Percentiles rank a stretch among this genome's conserved stretches.
Evolutionary conservation across 768 basidiomycete species (phyloP).

Genomic region (Lactarius psammicola): DNA sequence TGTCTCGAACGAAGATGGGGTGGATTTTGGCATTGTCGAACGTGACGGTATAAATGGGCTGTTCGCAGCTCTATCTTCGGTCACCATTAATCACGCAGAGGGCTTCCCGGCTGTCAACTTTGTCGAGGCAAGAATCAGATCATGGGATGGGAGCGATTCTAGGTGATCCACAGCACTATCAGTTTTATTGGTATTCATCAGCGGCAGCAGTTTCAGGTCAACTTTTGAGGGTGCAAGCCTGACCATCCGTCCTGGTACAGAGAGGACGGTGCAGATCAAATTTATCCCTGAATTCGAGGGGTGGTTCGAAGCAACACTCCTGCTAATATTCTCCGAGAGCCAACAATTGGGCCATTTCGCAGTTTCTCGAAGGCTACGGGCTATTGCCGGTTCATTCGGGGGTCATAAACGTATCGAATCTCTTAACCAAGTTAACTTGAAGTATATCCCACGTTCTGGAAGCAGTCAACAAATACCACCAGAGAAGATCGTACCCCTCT

Average conservation of each 20-base stretch:
- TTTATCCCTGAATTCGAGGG: constrained; percentile 20
- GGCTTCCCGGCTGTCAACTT: constrained; percentile 21
- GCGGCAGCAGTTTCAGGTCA: constrained; percentile 4
- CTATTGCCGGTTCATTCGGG: constrained; percentile 11
- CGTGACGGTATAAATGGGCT: constrained; percentile 32
- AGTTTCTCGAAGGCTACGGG: background rate
- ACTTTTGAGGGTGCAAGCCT: constrained; percentile 2
- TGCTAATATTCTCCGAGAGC: constrained; percentile 11
- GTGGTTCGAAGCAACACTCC: constrained; percentile 13
- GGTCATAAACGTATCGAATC: constrained; percentile 15
- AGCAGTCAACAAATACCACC: constrained; percentile 7
- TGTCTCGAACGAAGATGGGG: constrained; percentile 33
- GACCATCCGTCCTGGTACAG: constrained; percentile 13
- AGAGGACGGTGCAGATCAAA: background rate
- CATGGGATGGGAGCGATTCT: constrained; percentile 5
- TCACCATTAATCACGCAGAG: constrained; percentile 23
- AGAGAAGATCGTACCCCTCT: background rate
- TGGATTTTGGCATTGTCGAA: constrained; percentile 54
- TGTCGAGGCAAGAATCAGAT: constrained; percentile 8
- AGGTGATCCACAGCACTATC: constrained; percentile 3
- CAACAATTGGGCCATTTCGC: background rate
- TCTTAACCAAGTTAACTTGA: background rate
- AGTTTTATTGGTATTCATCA: background rate
- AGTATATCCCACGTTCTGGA: background rate
- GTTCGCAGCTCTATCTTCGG: constrained; percentile 12